phyloP scores from a whole-genome alignment of 2,329 filamentous ascomycete species.

The Endoconidiophora laricicola region DNA sequence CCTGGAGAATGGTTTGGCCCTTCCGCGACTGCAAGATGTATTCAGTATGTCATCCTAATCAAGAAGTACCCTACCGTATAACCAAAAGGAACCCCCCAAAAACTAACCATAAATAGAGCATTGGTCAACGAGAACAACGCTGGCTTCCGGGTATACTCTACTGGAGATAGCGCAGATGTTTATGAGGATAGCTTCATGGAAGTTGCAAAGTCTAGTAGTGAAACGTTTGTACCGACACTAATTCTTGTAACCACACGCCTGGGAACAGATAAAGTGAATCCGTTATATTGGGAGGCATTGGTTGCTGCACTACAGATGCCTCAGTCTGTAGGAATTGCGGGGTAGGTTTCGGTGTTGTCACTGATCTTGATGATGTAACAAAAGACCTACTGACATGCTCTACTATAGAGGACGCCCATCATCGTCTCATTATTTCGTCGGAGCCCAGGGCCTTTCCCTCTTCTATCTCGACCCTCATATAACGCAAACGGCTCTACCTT shows the following conservation, averaged over 20 bases:
- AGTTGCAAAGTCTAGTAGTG: constrained; percentile 51
- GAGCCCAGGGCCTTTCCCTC: constrained; percentile 51
- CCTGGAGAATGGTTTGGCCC: constrained; percentile 98
- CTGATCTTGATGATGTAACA: neutral
- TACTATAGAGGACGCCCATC: constrained; percentile 64
- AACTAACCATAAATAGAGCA: constrained; percentile 36
- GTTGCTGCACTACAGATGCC: constrained; percentile 69
- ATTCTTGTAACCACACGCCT: constrained; percentile 78
- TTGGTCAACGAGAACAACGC: constrained; percentile 50
- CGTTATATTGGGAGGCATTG: constrained; percentile 89
- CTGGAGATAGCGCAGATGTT: constrained; percentile 77
- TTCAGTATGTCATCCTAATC: constrained; percentile 48
- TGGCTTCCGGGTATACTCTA: constrained; percentile 67
- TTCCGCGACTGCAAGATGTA: constrained; percentile 87
- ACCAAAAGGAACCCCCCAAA: neutral
- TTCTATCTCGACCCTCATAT: constrained; percentile 94
- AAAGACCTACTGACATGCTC: constrained; percentile 4
- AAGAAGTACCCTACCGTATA: neutral
- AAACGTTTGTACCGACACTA: constrained; percentile 63
- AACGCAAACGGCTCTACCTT: constrained; percentile 58
- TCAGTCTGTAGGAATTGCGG: constrained; percentile 91
- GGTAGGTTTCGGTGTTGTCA: constrained; percentile 36
- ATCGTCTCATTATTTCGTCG: constrained; percentile 54
- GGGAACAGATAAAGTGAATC: constrained; percentile 86
- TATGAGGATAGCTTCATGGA: constrained; percentile 79